Evolutionary conservation across 2,329 filamentous ascomycete genomes (phyloP), one percentile per base, ranked within the genome.

Genomic region (Rutstroemia sydowiana): DNA sequence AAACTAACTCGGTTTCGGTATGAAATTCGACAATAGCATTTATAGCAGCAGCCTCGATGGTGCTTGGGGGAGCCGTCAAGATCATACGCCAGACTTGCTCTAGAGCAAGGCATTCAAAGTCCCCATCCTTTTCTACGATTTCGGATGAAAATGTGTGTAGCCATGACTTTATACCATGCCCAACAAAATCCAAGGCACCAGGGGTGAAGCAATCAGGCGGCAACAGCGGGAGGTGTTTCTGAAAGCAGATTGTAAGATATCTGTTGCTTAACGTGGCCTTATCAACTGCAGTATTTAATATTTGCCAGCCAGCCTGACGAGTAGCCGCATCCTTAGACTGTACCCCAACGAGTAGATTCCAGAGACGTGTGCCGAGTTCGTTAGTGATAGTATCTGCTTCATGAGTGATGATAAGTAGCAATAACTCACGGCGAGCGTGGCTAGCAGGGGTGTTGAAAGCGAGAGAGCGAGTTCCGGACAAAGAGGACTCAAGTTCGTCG

Each of bases 11-110:
- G 62, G 75, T 79, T 28, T 80, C 71, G 31, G 93, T 73, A 63
- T 93, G 95, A 11, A 89, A 75, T 21, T 84, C 77, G 21, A 90
- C 88, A 3, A 95, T 79, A 20, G 82, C 81, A 46, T 74, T 75
- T 28, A 86, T 89, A 1, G 88, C 85, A 48, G 75, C 70, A 18
- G 77, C 75, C 58, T 88, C 87, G 44, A 95, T 82, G 0, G 75
- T 78, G 34, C 77, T 72, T 34, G 78, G 73, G 5, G 82, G 80
- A 1, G 87, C 82, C 14, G 79, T 83, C 48, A 95, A 71, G 31
- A 92, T 81, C 60, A 95, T 80, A 21, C 82, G 80, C 91, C 91
- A 95, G n/a, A 95, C 72, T 52, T 90, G 78, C 59, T 93, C 86
- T 40, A 78, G 73, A 23, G 71, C 79, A 57, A 68, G 77, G 55